A percentile compares a stretch with the other conserved stretches of the same genome.
Conservation (phyloP, 495 filamentous ascomycete genomes). For the Neurospora hispaniola region DNA sequence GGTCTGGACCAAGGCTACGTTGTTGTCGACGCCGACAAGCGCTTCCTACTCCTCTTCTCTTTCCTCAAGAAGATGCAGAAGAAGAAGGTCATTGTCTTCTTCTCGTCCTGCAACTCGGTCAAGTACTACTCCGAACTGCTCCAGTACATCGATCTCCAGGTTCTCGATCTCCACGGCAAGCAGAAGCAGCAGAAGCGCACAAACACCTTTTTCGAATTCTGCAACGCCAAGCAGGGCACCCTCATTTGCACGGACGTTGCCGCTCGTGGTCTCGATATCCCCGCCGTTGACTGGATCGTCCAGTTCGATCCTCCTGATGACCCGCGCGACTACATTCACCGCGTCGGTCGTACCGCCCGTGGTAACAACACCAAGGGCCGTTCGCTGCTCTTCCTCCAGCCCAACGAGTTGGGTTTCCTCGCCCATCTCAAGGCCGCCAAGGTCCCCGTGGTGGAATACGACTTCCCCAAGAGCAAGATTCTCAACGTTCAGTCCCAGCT, state of each 20-base stretch:
- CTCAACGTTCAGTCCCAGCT: conserved; percentile 91
- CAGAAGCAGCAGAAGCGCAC: conserved; percentile 97
- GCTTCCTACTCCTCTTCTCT: conserved; percentile 89
- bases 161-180: conserved; percentile 82
- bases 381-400: conserved; percentile 85
- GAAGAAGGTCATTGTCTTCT: conserved; percentile 98
- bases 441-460: conserved; percentile 91
- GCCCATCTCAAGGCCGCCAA: conserved; percentile 84
- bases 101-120: conserved; percentile 86
- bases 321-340: conserved; percentile 89
- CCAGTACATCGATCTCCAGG: conserved; percentile 92
- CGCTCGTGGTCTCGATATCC: conserved; percentile 88
- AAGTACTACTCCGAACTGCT: conserved; percentile 91
- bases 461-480: conserved; percentile 86
- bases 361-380: conserved; percentile 74
- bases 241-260: conserved; percentile 96
- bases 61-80: conserved; percentile 82
- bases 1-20: conserved; percentile 94
- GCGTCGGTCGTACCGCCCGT: conserved; percentile 88
- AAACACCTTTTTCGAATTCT: conserved; percentile 97
- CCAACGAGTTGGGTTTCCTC: conserved; percentile 84
- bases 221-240: conserved; percentile 82
- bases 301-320: conserved; percentile 94
- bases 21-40: conserved; percentile 81
- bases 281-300: conserved; percentile 88